phyloP scores from a whole-genome alignment of 108 stramenopile species.

The Halocafeteria seosinensis region DNA sequence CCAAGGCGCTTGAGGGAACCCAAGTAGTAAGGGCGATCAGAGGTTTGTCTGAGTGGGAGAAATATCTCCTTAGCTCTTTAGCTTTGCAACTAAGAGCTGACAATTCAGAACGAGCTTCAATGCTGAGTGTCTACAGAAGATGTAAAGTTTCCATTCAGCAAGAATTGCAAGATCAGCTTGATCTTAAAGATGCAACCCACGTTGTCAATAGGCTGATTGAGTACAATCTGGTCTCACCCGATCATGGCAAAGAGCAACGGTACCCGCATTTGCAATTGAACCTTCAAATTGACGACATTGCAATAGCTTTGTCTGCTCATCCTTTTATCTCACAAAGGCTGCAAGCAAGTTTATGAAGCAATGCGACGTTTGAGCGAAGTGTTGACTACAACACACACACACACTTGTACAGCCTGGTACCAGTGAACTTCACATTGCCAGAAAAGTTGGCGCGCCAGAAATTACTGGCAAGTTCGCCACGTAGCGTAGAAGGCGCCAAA shows the following conservation, averaged over 20 bases:
- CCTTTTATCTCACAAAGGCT: too few relatives aligned
- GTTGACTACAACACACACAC: too few relatives aligned
- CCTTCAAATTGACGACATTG: neutral
- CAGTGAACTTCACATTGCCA: too few relatives aligned
- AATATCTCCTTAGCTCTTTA: neutral
- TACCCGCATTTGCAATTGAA: neutral
- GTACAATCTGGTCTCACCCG: neutral
- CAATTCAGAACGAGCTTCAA: neutral
- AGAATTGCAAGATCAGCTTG: too few relatives aligned
- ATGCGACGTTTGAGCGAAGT: too few relatives aligned
- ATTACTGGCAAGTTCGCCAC: too few relatives aligned
- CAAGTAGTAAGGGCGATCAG: neutral
- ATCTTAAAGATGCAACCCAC: too few relatives aligned
- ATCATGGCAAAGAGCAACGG: neutral
- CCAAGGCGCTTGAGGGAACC: neutral
- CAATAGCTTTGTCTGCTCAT: neutral
- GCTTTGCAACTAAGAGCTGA: neutral
- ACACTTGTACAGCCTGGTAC: too few relatives aligned
- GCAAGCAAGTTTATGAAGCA: too few relatives aligned
- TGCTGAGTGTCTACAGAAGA: neutral
- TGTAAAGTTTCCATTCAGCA: neutral
- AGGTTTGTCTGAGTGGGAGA: neutral
- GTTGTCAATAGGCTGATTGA: neutral
- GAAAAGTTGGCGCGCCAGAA: too few relatives aligned
- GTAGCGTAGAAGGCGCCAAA: too few relatives aligned